Conservation (phyloP, 192 early-diverging fungal species). For the Gaertneriomyces semiglobifer region DNA sequence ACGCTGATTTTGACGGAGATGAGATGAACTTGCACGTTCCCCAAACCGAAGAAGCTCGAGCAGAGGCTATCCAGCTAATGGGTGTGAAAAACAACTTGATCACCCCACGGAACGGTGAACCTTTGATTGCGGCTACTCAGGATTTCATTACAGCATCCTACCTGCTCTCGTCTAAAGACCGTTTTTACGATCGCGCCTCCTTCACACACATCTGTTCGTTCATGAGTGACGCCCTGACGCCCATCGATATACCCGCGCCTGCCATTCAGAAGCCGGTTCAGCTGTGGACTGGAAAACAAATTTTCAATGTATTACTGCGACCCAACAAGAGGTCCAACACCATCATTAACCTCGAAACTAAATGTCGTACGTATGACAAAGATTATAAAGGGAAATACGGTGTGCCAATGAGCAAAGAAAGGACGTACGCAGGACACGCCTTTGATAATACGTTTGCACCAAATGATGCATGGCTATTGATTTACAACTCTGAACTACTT, state of each 20-base stretch:
- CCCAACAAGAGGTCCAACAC: slow-evolving; percentile 71
- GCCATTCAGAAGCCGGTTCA: slow-evolving; percentile 82
- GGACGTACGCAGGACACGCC: slow-evolving; percentile 19
- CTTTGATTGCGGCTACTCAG: slow-evolving; percentile 97
- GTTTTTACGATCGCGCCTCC: slow-evolving; percentile 89
- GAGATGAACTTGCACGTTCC: slow-evolving; percentile 99
- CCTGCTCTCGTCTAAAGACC: slow-evolving; percentile 88
- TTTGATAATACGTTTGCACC: slow-evolving; percentile 64
- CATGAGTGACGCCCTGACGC: slow-evolving; percentile 77
- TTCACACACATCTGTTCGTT: slow-evolving; percentile 92
- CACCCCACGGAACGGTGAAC: slow-evolving; percentile 97
- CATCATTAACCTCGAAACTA: slow-evolving; percentile 85
- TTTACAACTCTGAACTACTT: slow-evolving; percentile 92
- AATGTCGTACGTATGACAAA: slow-evolving; percentile 58
- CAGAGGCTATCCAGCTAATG: slow-evolving; percentile 95
- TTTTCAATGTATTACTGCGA: slow-evolving; percentile 83
- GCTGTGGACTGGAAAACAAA: slow-evolving; percentile 97
- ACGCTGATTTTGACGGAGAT: slow-evolving; percentile 99
- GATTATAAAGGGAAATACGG: slow-evolving; percentile 46
- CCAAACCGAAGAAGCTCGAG: slow-evolving; percentile 97
- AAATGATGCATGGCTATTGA: slow-evolving; percentile 84
- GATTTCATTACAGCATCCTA: slow-evolving; percentile 99
- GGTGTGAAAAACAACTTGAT: slow-evolving; percentile 93
- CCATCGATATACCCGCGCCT: slow-evolving; percentile 92
- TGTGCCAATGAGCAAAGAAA: slow-evolving; percentile 50